Percentiles rank a stretch among this genome's conserved stretches.
phyloP scores from a whole-genome alignment of 2,329 filamentous ascomycete species.

The Leptographium wingfieldii region DNA sequence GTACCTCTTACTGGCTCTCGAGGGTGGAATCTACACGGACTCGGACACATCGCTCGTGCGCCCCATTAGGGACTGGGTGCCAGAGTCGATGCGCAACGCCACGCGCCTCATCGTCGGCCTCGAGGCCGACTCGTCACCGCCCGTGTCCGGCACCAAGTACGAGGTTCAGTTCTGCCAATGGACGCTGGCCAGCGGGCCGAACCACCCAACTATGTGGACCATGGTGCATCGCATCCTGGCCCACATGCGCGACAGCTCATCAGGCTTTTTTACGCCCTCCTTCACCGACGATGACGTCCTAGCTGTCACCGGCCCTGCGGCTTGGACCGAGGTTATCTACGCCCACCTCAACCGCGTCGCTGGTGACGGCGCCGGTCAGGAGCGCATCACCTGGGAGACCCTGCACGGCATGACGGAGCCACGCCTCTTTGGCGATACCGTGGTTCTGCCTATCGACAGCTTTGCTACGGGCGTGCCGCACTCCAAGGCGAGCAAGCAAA shows the following conservation, averaged over 20 bases:
- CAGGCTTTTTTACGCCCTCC: neutral
- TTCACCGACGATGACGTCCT: conserved; percentile 18
- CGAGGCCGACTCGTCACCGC: conserved; percentile 18
- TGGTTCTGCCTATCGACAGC: conserved; percentile 14
- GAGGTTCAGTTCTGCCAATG: conserved; percentile 23
- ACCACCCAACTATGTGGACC: conserved; percentile 18
- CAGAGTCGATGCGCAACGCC: conserved; percentile 8
- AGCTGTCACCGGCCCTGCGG: conserved; percentile 18
- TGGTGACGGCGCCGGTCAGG: conserved; percentile 7
- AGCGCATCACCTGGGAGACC: conserved; percentile 8
- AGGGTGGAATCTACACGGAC: conserved; percentile 40
- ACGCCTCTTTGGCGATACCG: conserved; percentile 12
- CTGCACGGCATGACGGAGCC: conserved; percentile 12
- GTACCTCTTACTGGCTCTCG: conserved; percentile 17
- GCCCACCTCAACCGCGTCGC: conserved; percentile 14
- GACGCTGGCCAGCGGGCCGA: conserved; percentile 21
- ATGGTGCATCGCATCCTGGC: conserved; percentile 18
- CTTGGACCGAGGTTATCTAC: conserved; percentile 20
- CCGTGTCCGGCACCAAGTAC: conserved; percentile 16
- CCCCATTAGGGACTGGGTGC: conserved; percentile 27
- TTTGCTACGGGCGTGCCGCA: conserved; percentile 14
- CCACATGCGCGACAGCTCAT: neutral
- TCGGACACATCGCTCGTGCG: conserved; percentile 40
- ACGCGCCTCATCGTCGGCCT: conserved; percentile 19
- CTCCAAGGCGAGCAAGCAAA: conserved; percentile 7